Base-by-base conservation (phyloP, 2,329 filamentous ascomycete genomes). In the Colletotrichum eleusines region DNA sequence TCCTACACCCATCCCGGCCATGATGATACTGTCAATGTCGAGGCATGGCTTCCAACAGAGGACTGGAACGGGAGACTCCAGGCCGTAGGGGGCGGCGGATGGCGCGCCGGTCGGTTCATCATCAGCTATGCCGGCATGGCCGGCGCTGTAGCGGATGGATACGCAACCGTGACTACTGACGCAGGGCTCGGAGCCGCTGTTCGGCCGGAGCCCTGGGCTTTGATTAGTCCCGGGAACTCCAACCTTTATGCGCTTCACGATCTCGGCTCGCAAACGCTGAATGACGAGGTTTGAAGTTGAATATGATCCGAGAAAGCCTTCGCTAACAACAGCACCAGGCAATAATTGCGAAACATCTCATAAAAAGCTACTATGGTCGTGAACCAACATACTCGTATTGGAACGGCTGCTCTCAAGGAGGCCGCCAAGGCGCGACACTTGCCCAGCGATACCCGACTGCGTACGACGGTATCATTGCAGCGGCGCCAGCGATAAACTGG, bases 371-470 rank as follows among this genome's bases (percentile, higher is more conserved):
- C 76, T 89, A 89, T 73, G 78, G 80, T 0, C 71, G 61, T 1
- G 9, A 46, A 0, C 76, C 78, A 0, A 85, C 83, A 64, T 85
- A 82, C 0, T 68, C 69, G 0, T 90, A 90, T 76, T 90, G 85
- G 71, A 75, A 86, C 2, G 89, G 89, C 12, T 91, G 89, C 75
- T 89, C 87, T 0, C 85, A 87, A 0, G 89, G 89, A 9, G 89
- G 89, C 1, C 81, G 88, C 0, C 87, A 90, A 79, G 89, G 88
- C 6, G 78, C 88, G 44, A 86, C 86, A 63, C 83, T 84, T 12
- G 83, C 86, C 0, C 84, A 90, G 73, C 75, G 79, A n/a, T 89
- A 84, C 70, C 87, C 88, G 0, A 80, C 84, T 0, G 87, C 89
- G 70, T 90, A 89, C 63, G 87, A 90, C 62, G 87, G 88, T 26